These are phyloP conservation scores for Penicillium longicatenatum DNA, from an alignment of 495 filamentous ascomycete genomes.

Conservation along the genomic window DNA sequence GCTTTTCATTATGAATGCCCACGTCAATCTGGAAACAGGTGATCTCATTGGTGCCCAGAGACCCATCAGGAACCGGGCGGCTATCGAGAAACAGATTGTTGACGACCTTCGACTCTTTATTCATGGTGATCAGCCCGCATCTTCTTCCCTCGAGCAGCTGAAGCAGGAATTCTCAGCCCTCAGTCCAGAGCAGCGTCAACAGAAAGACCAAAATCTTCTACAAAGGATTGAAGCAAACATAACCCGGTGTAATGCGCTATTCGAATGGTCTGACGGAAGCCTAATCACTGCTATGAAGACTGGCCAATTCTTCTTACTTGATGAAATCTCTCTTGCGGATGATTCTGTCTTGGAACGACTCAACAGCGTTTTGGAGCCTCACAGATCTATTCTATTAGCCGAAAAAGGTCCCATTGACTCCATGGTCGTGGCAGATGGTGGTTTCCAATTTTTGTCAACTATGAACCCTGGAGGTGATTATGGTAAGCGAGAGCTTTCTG, in stretches of 20 bases:
- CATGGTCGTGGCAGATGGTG: constrained; percentile 71
- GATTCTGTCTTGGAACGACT: constrained; percentile 96
- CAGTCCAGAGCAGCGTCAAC: constrained; percentile 29
- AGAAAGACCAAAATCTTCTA: constrained; percentile 52
- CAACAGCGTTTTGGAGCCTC: constrained; percentile 95
- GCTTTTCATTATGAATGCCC: constrained; percentile 90
- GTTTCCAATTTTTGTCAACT: constrained; percentile 95
- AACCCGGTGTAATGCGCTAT: constrained; percentile 73
- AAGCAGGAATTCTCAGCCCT: constrained; percentile 50
- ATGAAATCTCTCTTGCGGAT: constrained; percentile 97
- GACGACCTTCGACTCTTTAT: constrained; percentile 60
- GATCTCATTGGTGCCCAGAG: constrained; percentile 96
- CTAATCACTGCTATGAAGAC: constrained; percentile 93
- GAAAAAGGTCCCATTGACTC: constrained; percentile 88
- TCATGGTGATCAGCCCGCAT: constrained; percentile 26
- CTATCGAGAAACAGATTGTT: constrained; percentile 64
- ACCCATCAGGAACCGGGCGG: constrained; percentile 80
- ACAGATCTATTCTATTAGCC: constrained; percentile 82
- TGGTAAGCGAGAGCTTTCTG: constrained; percentile 94
- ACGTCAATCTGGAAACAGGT: constrained; percentile 95
- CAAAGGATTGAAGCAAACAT: constrained; percentile 60
- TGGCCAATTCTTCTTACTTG: constrained; percentile 87
- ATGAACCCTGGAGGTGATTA: constrained; percentile 99
- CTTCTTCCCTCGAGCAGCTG: constrained; percentile 44
- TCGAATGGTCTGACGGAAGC: constrained; percentile 95